phyloP scores from a whole-genome alignment of 306 rosid species.

The Quercus berberidifolia region DNA sequence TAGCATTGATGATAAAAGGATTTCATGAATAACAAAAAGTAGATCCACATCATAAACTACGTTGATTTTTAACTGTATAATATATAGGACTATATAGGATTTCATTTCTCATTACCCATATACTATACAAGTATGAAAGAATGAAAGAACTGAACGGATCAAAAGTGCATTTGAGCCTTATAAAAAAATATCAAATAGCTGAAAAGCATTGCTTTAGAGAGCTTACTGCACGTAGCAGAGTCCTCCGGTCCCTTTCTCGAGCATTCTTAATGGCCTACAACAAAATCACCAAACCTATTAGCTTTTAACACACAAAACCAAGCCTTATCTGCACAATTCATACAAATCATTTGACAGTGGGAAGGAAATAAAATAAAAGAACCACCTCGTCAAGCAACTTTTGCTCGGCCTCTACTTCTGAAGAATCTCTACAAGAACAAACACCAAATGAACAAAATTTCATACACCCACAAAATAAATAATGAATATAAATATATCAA shows the following conservation, averaged over 20 bases:
- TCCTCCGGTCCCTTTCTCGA: conserved; percentile 80
- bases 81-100: too few species aligned
- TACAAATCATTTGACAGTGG: neutral
- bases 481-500: neutral
- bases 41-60: too few species aligned
- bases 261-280: conserved; percentile 74
- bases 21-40: neutral
- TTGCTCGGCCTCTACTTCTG: conserved; percentile 89
- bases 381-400: conserved; percentile 81
- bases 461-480: neutral
- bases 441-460: neutral
- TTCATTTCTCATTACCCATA: neutral
- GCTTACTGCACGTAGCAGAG: conserved; percentile 78
- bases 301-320: conserved; percentile 8
- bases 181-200: neutral
- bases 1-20: neutral
- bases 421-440: conserved; percentile 47
- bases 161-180: too few species aligned
- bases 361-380: neutral
- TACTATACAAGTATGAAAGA: neutral
- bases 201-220: conserved; percentile 2
- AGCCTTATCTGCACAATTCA: conserved; percentile 4
- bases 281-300: conserved; percentile 19
- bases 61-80: too few species aligned
- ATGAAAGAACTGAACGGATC: neutral